phyloP scores from a whole-genome alignment of 1,284 basidiomycete genomes.

The Fomitopsis pinicola region DNA sequence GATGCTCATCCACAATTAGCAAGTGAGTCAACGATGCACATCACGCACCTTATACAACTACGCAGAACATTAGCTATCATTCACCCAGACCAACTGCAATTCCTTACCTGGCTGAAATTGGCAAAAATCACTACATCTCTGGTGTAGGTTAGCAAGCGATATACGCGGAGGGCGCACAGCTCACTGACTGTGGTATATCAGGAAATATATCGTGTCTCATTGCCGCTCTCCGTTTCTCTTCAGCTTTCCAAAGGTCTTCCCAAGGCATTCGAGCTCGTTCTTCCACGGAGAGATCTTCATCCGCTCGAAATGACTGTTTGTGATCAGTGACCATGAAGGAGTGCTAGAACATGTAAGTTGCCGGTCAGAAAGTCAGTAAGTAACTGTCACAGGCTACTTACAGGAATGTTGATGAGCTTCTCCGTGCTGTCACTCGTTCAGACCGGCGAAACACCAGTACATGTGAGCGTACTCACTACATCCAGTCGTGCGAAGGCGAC shows the following conservation, averaged over 20 bases:
- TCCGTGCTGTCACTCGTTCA: slow-evolving; percentile 28
- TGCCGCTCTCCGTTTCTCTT: slow-evolving; percentile 40
- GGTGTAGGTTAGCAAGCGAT: background rate
- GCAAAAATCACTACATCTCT: slow-evolving; percentile 54
- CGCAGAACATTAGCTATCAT: background rate
- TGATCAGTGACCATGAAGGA: slow-evolving; percentile 64
- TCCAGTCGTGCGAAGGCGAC: slow-evolving; percentile 40
- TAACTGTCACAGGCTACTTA: slow-evolving; percentile 16
- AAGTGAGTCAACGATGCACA: background rate
- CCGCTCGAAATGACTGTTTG: slow-evolving; percentile 41
- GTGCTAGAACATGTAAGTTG: slow-evolving; percentile 27
- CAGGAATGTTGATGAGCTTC: slow-evolving; percentile 51
- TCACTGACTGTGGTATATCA: slow-evolving; percentile 39
- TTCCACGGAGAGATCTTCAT: slow-evolving; percentile 28
- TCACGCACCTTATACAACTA: slow-evolving; percentile 44
- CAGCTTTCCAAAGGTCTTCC: slow-evolving; percentile 41
- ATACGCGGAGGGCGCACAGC: background rate
- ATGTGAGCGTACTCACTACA: slow-evolving; percentile 40
- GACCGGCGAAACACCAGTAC: background rate
- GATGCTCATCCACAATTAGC: background rate
- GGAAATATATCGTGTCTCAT: slow-evolving; percentile 45
- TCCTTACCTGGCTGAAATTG: slow-evolving; percentile 55
- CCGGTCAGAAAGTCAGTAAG: background rate
- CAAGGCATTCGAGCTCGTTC: slow-evolving; percentile 14
- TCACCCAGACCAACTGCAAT: background rate